A percentile compares a stretch with the other conserved stretches of the same genome.
Conservation (phyloP, 352 stramenopile species). For the Pelagophyceae sp. region DNA sequence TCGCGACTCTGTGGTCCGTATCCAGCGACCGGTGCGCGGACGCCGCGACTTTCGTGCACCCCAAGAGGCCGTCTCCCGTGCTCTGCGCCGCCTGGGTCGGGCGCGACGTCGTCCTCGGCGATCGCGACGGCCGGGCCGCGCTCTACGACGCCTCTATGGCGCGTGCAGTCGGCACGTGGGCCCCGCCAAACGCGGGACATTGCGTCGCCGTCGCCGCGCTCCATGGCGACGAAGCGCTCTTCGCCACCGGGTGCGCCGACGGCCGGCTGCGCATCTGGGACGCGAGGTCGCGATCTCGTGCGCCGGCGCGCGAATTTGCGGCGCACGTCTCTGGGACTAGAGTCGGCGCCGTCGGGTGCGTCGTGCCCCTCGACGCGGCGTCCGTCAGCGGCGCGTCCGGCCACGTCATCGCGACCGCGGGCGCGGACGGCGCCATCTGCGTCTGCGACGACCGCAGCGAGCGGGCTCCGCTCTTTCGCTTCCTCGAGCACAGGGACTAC, state of each 20-base stretch:
- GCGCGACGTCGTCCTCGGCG: neutral
- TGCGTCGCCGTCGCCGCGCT: neutral
- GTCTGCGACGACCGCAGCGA: neutral
- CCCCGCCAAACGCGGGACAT: neutral
- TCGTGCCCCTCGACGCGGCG: neutral
- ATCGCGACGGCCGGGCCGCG: neutral
- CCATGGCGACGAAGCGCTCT: neutral
- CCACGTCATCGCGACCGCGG: neutral
- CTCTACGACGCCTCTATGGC: neutral
- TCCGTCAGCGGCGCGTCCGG: neutral
- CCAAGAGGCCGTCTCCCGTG: neutral
- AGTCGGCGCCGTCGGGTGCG: neutral
- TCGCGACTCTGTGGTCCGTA: neutral
- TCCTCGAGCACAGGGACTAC: constrained; percentile 8
- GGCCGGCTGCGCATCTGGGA: neutral
- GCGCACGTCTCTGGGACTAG: neutral
- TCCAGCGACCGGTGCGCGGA: neutral
- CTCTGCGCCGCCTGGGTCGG: neutral
- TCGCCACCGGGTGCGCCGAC: neutral
- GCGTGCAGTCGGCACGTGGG: neutral
- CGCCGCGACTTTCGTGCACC: neutral
- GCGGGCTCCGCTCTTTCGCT: neutral
- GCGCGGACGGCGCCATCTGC: neutral
- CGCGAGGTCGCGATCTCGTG: neutral
- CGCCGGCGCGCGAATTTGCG: neutral